These are phyloP conservation scores for Solanum bulbocastanum DNA, from an alignment of 257 asterid genomes.

Conservation along the genomic window DNA sequence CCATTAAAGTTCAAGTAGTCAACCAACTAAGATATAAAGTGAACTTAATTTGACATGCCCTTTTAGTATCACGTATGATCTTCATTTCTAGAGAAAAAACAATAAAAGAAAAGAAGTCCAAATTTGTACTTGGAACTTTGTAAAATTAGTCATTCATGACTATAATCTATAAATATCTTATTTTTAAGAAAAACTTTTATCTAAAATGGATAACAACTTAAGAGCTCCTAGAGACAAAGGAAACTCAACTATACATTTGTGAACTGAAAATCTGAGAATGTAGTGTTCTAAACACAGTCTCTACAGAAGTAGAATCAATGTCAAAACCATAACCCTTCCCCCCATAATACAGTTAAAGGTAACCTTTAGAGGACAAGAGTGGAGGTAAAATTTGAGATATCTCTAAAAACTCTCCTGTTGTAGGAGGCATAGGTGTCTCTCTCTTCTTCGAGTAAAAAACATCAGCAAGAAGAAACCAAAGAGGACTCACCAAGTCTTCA, in stretches of 20 bases:
- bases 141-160: background rate
- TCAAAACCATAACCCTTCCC: conserved; percentile 84
- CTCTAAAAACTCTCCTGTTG: conserved; percentile 38
- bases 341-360: conserved; percentile 61
- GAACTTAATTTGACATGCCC: background rate
- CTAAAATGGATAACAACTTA: background rate
- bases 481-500: too few species aligned
- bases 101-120: background rate
- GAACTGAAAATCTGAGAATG: conserved; percentile 20
- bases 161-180: background rate
- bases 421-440: conserved; percentile 37
- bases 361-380: conserved; percentile 42
- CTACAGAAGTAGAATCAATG: conserved; percentile 59
- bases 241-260: conserved; percentile 21
- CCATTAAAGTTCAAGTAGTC: too few species aligned
- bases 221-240: background rate
- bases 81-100: background rate
- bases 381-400: conserved; percentile 49
- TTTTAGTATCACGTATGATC: background rate
- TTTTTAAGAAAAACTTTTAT: too few species aligned
- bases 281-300: conserved; percentile 35
- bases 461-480: conserved; percentile 89
- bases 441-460: conserved; percentile 61
- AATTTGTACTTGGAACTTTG: background rate
- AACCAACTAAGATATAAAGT: background rate